phyloP scores from a whole-genome alignment of 2,329 filamentous ascomycete genomes.

The Aureobasidium melanogenum region DNA sequence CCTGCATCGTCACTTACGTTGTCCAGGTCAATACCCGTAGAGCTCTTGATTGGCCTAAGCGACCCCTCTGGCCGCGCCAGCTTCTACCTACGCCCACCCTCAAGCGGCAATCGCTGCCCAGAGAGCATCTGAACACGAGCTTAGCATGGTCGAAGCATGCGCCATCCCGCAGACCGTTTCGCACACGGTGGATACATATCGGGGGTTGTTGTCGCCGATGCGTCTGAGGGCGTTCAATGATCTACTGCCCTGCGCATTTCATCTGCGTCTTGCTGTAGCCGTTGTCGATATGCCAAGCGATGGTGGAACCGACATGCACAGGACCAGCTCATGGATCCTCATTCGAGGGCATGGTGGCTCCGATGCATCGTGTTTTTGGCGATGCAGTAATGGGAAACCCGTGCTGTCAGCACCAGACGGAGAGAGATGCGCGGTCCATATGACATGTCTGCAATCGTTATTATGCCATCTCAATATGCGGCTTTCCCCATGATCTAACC shows the following conservation, averaged over 20 bases:
- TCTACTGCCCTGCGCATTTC: neutral
- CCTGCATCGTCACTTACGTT: neutral
- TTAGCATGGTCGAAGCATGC: neutral
- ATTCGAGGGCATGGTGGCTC: neutral
- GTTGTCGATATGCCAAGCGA: slow-evolving; percentile 6
- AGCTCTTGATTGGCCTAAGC: neutral
- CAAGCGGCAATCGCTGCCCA: slow-evolving; percentile 1
- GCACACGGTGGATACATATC: neutral
- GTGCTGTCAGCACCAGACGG: slow-evolving; percentile 9
- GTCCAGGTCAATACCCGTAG: neutral
- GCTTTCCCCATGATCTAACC: slow-evolving; percentile 8
- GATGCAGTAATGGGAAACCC: neutral
- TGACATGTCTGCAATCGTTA: slow-evolving; percentile 9
- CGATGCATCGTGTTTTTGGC: neutral
- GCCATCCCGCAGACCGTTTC: neutral
- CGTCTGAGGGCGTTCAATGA: slow-evolving; percentile 1
- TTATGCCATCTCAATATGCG: neutral
- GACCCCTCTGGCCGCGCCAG: slow-evolving; percentile 2
- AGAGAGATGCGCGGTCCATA: slow-evolving; percentile 6
- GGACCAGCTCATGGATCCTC: slow-evolving; percentile 1
- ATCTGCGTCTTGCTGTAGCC: slow-evolving; percentile 2
- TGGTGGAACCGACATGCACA: slow-evolving; percentile 2
- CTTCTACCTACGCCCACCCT: slow-evolving; percentile 1
- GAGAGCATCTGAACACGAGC: slow-evolving; percentile 3
- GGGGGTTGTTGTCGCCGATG: slow-evolving; percentile 1